Evolutionary conservation across 2,329 filamentous ascomycete genomes (phyloP).

Genomic region (Xylariomycetidae sp.): DNA sequence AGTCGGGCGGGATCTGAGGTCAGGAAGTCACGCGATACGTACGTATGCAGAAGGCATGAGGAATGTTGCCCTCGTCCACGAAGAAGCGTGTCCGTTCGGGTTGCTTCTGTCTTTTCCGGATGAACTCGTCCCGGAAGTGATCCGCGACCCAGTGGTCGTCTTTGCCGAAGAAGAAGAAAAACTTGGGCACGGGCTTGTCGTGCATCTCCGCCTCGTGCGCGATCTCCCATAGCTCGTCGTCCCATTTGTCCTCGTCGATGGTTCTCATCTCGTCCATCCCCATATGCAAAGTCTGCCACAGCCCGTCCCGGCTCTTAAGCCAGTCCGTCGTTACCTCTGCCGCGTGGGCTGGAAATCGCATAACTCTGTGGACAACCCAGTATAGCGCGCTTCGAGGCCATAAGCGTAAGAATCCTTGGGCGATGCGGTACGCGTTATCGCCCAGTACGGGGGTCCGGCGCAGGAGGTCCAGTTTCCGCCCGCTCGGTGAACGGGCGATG

Average conservation of each 20-base stretch:
- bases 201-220: constrained; percentile 24
- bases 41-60: constrained; percentile 59
- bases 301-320: constrained; percentile 51
- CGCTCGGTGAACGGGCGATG: constrained; percentile 59
- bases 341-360: constrained; percentile 45
- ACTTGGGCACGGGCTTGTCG: constrained; percentile 34
- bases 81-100: constrained; percentile 41
- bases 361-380: constrained; percentile 37
- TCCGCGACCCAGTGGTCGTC: constrained; percentile 61
- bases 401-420: constrained; percentile 35
- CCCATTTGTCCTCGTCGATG: constrained; percentile 57
- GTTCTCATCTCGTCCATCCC: constrained; percentile 56
- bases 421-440: constrained; percentile 35
- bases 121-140: constrained; percentile 51
- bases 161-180: constrained; percentile 57
- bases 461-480: constrained; percentile 45
- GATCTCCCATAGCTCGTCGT: constrained; percentile 53
- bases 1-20: too few relatives aligned
- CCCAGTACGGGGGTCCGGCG: constrained; percentile 38
- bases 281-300: constrained; percentile 56
- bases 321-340: constrained; percentile 49
- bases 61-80: constrained; percentile 51
- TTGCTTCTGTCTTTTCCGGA: constrained; percentile 33
- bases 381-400: constrained; percentile 35
- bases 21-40: not conserved